Conservation (phyloP, 2,329 filamentous ascomycete species). For the Clarireedia monteithiana region DNA sequence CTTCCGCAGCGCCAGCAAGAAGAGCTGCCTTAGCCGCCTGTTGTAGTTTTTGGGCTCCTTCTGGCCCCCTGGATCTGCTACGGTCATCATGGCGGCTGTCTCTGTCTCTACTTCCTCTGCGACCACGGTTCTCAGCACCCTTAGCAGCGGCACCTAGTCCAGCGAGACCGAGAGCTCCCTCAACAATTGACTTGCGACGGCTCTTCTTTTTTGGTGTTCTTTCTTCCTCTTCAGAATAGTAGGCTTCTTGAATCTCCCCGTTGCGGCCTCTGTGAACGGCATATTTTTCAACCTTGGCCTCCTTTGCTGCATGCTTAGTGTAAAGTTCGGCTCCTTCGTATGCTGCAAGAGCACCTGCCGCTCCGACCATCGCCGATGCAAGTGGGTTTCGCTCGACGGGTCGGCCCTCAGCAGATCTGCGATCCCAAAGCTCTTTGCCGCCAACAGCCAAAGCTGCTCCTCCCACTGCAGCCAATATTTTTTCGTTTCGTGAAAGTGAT, state of each 20-base stretch:
- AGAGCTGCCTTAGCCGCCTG: conserved; percentile 89
- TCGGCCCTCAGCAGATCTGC: conserved; percentile 44
- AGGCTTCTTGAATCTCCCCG: conserved; percentile 45
- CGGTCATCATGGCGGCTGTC: conserved; percentile 11
- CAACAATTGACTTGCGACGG: conserved; percentile 56
- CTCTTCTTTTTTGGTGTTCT: conserved; percentile 41
- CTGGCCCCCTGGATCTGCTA: conserved; percentile 40
- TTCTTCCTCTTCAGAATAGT: conserved; percentile 46
- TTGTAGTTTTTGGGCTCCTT: conserved; percentile 55
- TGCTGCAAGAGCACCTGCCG: conserved; percentile 55
- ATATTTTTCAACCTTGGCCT: conserved; percentile 42
- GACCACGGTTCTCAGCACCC: conserved; percentile 31
- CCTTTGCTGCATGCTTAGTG: conserved; percentile 41
- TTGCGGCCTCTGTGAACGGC: conserved; percentile 47
- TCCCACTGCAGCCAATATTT: conserved; percentile 58
- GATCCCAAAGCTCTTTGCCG: conserved; percentile 59
- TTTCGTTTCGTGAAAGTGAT: conserved; percentile 53
- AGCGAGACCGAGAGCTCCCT: conserved; percentile 53
- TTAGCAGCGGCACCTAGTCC: conserved; percentile 51
- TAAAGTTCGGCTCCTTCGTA: conserved; percentile 58
- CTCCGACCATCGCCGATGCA: conserved; percentile 52
- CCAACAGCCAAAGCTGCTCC: conserved; percentile 58
- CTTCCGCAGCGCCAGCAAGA: conserved; percentile 83
- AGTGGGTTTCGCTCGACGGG: conserved; percentile 48
- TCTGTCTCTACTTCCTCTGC: conserved; percentile 32